Base-by-base conservation (phyloP, 2,329 filamentous ascomycete species). In the Alternaria sp. region DNA sequence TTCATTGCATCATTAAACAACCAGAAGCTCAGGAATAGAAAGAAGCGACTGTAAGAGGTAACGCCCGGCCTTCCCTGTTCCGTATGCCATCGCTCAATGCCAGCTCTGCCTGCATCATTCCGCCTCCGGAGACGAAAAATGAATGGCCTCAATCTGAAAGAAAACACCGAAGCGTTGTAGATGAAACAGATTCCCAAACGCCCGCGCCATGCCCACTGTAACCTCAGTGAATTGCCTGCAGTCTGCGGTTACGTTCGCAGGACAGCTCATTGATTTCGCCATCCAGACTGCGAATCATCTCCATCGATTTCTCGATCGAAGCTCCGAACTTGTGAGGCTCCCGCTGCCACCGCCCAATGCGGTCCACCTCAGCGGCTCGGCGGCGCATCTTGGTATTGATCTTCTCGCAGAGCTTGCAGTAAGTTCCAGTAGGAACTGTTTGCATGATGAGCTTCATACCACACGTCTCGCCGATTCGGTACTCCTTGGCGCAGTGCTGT, bases 401-500 rank as follows among this genome's bases (percentile, higher is more conserved):
- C 81, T 95, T 93, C 74, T 93, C 90, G 82, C 94, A 98, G 65
- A 93, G 85, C 77, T 91, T 92, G 85, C 94, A 98, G 72, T 88
- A 87, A 57, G 87, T 86, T 44, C 79, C 71, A 55, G 90, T 84
- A 60, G 84, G 83, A 66, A 87, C 84, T 27, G 92, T 94, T 70
- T 88, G 83, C 83, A 91, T 93, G 75, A 97, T 90, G 66, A 97
- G 87, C 82, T 93, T 97, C 82, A 97, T 90, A 64, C 94, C 94
- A 81, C 94, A 98, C 38, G 94, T 97, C 85, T 98, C 94, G 74
- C 94, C 94, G 69, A 92, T 97, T 68, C 94, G 92, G 83, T 97
- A 96, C 80, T 97, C 94, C 81, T 93, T 93, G 80, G 91, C 90
- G 86, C 94, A 98, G 78, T 97, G 94, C 80, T 94, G 88, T 68